These are phyloP conservation scores for Ganoderma sp. DNA, from an alignment of 1,284 basidiomycete genomes.

Conservation along the genomic window DNA sequence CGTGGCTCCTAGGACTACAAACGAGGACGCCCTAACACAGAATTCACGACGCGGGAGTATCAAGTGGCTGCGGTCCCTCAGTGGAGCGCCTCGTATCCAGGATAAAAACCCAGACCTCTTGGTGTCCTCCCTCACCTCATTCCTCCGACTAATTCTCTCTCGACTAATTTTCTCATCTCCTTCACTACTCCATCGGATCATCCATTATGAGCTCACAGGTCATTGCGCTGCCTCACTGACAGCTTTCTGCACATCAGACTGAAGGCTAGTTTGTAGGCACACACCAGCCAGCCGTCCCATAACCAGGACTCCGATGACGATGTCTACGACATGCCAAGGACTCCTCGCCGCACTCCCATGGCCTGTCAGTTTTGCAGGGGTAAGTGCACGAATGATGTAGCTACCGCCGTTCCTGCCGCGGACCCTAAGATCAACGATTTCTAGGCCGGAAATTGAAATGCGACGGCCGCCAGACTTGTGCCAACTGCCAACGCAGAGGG, in stretches of 20 bases:
- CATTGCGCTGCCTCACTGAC: background rate
- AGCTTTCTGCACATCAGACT: background rate
- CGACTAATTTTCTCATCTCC: background rate
- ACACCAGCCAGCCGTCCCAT: conserved; percentile 22
- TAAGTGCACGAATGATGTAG: conserved; percentile 11
- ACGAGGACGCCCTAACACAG: conserved; percentile 10
- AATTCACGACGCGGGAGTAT: conserved; percentile 13
- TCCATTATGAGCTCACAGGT: conserved; percentile 28
- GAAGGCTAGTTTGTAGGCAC: conserved; percentile 9
- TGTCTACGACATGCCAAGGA: conserved; percentile 39
- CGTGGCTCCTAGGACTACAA: conserved; percentile 3
- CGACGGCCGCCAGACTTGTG: conserved; percentile 39
- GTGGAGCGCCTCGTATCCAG: background rate
- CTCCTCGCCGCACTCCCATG: conserved; percentile 42
- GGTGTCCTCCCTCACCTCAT: conserved; percentile 1
- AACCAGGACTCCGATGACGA: conserved; percentile 40
- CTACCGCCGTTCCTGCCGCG: background rate
- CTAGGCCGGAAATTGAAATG: conserved; percentile 42
- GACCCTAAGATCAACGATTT: conserved; percentile 9
- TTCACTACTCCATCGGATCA: background rate
- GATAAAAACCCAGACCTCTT: conserved; percentile 5
- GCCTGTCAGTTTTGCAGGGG: conserved; percentile 43
- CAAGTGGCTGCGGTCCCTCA: conserved; percentile 10
- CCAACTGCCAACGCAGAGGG: conserved; percentile 37
- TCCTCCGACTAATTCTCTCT: background rate